phyloP scores from a whole-genome alignment of 140 eudicot genomes.

The Anethum foeniculum region DNA sequence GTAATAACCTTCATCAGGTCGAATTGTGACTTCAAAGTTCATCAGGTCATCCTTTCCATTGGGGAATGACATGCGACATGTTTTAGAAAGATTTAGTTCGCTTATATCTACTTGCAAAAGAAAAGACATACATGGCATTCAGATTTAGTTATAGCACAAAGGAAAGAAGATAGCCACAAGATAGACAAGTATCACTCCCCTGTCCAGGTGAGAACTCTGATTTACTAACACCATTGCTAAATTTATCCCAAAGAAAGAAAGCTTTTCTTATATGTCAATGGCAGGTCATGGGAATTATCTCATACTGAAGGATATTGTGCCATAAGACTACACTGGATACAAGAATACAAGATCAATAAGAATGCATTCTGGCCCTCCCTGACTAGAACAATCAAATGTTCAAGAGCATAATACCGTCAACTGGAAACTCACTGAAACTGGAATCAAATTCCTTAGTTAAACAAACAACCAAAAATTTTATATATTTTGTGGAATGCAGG shows the following conservation, averaged over 20 bases:
- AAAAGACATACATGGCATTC: background rate
- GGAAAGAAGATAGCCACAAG: background rate
- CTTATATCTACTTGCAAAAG: slow-evolving; percentile 41
- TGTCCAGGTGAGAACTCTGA: background rate
- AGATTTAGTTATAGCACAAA: background rate
- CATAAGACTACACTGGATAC: background rate
- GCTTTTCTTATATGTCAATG: background rate
- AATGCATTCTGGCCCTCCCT: background rate
- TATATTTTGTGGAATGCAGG: background rate
- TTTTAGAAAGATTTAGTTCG: slow-evolving; percentile 53
- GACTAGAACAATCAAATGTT: background rate
- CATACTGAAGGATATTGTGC: background rate
- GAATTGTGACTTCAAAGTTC: slow-evolving; percentile 58
- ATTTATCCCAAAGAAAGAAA: background rate
- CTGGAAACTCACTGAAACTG: background rate
- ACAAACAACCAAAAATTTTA: background rate
- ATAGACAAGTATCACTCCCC: background rate
- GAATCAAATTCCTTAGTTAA: background rate
- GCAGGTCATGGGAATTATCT: background rate
- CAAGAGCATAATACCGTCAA: background rate
- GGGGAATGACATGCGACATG: slow-evolving; percentile 57
- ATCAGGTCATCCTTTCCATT: slow-evolving; percentile 69
- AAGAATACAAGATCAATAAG: background rate
- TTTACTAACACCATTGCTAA: background rate
- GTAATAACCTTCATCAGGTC: slow-evolving; percentile 77